Base-by-base conservation (phyloP, 345 rosid species). In the Cardamine chenopodiifolia region DNA sequence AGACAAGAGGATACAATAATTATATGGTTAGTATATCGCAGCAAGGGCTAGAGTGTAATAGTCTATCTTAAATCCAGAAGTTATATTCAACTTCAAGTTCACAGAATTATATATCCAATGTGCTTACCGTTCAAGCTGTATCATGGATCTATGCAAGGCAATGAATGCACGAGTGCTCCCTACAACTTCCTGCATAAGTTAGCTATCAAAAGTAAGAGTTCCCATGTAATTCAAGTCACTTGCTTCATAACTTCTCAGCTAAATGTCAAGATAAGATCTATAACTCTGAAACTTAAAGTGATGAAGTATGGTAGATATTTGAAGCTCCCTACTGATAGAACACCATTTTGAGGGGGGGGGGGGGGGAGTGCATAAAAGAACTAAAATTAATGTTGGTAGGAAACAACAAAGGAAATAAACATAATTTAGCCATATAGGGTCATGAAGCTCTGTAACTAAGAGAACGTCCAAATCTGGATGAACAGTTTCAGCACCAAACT, bases 111-210 rank as follows among this genome's bases (percentile, higher is more conserved):
- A 42, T 70, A 64, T 77, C 50, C 2, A 57, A 71, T 35, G 15
- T 64, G 85, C 96, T 76, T 65, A 95, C 99, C 97, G 97, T 18
- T 84, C 74, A 74, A 86, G 89, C 71, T 72, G 84, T 71, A 90
- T 59, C 97, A 95, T 92, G 74, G 99, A 92, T 66, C 87, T 88
- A 62, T 85, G 91, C 82, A 95, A 68, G 56, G 94, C 91, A 83
- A 92, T 70, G 79, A 95, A 95, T 73, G 85, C 77, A 73, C 85
- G 68, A 53, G 91, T 87, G 86, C 97, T 95, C 59, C 99, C 99
- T 76, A 86, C 68, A 72, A 91, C 89, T 87, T 92, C 99, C 99
- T 95, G 87, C 75, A 72, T 25, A 32, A 70, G 48, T 78, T 53
- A 52, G 78, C 50, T 40, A 61, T 54, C 29, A 77, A 26, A 20